A percentile compares a stretch with the other conserved stretches of the same genome.
These are phyloP conservation scores for Arbutus unedo DNA, from an alignment of 148 eudicot species.

Conservation along the genomic window DNA sequence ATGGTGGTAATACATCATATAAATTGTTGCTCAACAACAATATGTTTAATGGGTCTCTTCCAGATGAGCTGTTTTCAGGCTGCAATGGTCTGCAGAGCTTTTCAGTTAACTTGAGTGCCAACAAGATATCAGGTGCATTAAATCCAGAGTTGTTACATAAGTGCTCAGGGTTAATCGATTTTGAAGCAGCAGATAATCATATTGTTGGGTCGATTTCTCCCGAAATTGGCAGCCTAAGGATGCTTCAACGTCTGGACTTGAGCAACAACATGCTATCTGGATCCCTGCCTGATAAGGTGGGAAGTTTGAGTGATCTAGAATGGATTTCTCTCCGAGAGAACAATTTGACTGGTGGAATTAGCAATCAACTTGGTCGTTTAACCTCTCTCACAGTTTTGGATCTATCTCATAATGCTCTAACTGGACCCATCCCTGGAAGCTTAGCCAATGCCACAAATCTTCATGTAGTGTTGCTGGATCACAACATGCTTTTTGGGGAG, in stretches of 20 bases:
- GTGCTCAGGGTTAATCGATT: slow-evolving; percentile 36
- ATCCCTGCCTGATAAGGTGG: slow-evolving; percentile 37
- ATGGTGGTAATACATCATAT: slow-evolving; percentile 18
- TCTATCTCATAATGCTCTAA: slow-evolving; percentile 40
- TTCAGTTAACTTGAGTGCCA: slow-evolving; percentile 44
- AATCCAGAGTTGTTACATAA: slow-evolving; percentile 26
- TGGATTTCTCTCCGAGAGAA: slow-evolving; percentile 37
- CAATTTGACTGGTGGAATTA: slow-evolving; percentile 41
- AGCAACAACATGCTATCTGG: slow-evolving; percentile 40
- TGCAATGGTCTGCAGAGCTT: slow-evolving; percentile 37
- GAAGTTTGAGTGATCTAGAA: slow-evolving; percentile 28
- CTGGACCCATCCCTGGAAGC: slow-evolving; percentile 40
- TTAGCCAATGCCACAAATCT: slow-evolving; percentile 39
- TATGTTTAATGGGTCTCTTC: slow-evolving; percentile 39
- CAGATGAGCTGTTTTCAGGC: slow-evolving; percentile 25
- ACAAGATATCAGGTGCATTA: slow-evolving; percentile 40
- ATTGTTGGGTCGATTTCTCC: slow-evolving; percentile 37
- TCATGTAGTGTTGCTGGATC: slow-evolving; percentile 36
- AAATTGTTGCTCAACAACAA: slow-evolving; percentile 37
- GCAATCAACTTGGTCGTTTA: slow-evolving; percentile 32
- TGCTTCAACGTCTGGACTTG: slow-evolving; percentile 38
- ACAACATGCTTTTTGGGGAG: slow-evolving; percentile 46
- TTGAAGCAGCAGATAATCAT: slow-evolving; percentile 48
- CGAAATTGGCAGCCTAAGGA: slow-evolving; percentile 30
- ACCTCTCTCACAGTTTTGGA: slow-evolving; percentile 35